A percentile compares a stretch with the other conserved stretches of the same genome.
Conservation (phyloP, 83 land plant genomes). For the Larix sibirica region DNA sequence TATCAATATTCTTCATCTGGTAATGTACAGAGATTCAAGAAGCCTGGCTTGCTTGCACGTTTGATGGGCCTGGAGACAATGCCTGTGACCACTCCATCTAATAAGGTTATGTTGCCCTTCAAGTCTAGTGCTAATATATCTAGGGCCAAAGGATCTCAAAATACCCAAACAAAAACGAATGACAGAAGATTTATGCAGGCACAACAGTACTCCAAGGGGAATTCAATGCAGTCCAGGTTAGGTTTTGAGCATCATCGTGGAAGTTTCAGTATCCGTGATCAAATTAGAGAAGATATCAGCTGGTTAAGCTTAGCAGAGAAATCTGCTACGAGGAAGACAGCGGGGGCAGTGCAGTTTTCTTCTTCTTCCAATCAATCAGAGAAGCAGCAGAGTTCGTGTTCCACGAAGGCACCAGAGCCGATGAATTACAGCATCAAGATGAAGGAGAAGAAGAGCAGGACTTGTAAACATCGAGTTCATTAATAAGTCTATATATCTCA, state of each 20-base stretch:
- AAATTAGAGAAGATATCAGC: background rate
- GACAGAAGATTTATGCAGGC: background rate
- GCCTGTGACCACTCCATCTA: conserved; percentile 37
- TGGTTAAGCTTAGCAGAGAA: too few species aligned
- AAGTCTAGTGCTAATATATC: background rate
- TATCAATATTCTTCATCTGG: background rate
- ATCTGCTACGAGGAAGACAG: background rate
- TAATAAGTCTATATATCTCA: too few species aligned
- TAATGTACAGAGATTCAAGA: background rate
- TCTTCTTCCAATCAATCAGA: background rate
- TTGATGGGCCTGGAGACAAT: conserved; percentile 67
- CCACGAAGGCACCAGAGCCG: background rate
- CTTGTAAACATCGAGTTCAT: too few species aligned
- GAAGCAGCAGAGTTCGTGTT: background rate
- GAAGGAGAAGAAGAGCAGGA: background rate
- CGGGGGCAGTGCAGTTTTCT: background rate
- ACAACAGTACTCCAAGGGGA: background rate
- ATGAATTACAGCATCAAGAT: background rate
- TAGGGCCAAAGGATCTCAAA: too few species aligned
- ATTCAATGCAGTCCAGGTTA: background rate
- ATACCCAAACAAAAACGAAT: background rate
- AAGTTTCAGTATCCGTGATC: background rate
- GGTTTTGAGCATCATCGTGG: background rate
- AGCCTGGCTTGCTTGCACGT: conserved; percentile 62
- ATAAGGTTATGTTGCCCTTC: background rate